A percentile compares a stretch with the other conserved stretches of the same genome.
Evolutionary conservation across 805 yeast genomes (phyloP).

Genomic region (Wickerhamomyces alni): DNA sequence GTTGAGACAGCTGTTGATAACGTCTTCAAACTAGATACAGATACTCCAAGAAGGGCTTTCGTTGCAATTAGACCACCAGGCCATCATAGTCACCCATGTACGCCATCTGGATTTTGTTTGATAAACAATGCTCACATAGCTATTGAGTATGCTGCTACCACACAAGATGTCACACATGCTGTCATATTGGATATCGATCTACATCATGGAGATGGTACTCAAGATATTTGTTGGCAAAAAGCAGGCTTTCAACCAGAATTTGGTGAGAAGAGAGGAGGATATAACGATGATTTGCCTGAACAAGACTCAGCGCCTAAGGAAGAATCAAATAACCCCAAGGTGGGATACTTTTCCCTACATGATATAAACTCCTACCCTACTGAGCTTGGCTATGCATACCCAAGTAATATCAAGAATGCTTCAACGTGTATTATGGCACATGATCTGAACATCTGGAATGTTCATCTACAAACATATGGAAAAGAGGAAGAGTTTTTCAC

Average conservation of each 20-base stretch:
- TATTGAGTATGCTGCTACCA: constrained; percentile 64
- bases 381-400: constrained; percentile 69
- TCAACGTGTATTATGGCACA: constrained; percentile 75
- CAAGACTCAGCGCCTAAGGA: constrained; percentile 38
- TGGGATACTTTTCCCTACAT: constrained; percentile 79
- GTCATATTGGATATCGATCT: constrained; percentile 78
- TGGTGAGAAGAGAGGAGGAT: constrained; percentile 28
- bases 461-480: constrained; percentile 64
- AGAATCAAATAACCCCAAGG: constrained; percentile 42
- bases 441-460: constrained; percentile 76
- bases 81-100: constrained; percentile 76
- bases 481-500: constrained; percentile 59
- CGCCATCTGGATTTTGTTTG: constrained; percentile 83
- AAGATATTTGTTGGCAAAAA: constrained; percentile 78
- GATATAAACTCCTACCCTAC: constrained; percentile 86
- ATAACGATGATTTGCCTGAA: constrained; percentile 20
- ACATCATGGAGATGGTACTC: constrained; percentile 89
- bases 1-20: constrained; percentile 65
- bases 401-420: constrained; percentile 66
- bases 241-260: constrained; percentile 54
- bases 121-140: constrained; percentile 79
- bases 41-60: constrained; percentile 44
- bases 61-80: constrained; percentile 79
- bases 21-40: constrained; percentile 29
- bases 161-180: constrained; percentile 68